These are phyloP conservation scores for Emergomyces pasteurianus DNA, from an alignment of 2,329 filamentous ascomycete genomes.

Conservation along the genomic window DNA sequence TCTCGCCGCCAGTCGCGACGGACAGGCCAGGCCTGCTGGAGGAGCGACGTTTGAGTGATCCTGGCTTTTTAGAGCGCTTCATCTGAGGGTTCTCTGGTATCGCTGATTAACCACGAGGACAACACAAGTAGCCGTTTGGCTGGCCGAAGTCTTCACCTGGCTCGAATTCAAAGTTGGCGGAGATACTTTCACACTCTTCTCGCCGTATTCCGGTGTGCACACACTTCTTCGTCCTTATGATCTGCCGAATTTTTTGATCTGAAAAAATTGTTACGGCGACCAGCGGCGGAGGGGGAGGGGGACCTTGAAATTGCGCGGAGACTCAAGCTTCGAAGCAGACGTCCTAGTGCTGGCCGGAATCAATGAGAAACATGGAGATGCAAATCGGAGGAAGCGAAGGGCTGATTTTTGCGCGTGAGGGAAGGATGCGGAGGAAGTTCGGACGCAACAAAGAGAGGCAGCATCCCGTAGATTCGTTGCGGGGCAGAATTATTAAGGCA, in stretches of 20 bases:
- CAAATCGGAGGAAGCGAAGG: background rate
- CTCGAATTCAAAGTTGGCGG: background rate
- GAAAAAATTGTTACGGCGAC: background rate
- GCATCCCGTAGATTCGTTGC: background rate
- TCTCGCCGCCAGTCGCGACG: constrained; percentile 25
- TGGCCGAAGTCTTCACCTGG: background rate
- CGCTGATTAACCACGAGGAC: background rate
- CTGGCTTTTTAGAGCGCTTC: constrained; percentile 25
- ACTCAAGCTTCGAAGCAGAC: background rate
- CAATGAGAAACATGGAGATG: constrained; percentile 2
- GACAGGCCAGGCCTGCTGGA: constrained; percentile 24
- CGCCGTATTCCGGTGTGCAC: background rate
- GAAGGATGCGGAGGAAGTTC: background rate
- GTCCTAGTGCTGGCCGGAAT: background rate
- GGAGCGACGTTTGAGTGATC: constrained; percentile 22
- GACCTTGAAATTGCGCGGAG: background rate
- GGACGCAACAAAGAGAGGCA: background rate
- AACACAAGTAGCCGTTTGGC: background rate
- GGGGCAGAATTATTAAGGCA: background rate
- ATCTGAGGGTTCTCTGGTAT: constrained; percentile 16
- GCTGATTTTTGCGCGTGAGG: background rate
- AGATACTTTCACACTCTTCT: background rate
- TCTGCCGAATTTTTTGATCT: background rate
- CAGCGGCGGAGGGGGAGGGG: background rate
- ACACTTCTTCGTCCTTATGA: background rate